Evolutionary conservation across 179 eudicot genomes (phyloP), one percentile per base, ranked within the genome.

Genomic region (Heliamphora pulchella): DNA sequence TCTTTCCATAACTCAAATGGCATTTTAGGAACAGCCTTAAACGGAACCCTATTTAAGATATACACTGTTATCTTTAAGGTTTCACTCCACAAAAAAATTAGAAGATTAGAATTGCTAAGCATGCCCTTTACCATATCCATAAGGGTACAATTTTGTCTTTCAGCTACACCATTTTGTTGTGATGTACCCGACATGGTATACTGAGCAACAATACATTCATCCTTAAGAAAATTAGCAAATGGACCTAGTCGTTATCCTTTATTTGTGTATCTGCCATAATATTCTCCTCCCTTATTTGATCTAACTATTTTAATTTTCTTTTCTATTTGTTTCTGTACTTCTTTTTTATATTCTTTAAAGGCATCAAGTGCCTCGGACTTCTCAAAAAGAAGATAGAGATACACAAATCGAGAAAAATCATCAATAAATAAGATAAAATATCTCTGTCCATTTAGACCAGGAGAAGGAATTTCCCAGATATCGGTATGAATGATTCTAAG

Each of bases 271-370:
- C 71, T 43, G 7, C 48, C 48, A 67, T 41, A 67, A 43, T 67
- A 39, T 43, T 67, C 7, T 4, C 48, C 46, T 39, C 48, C 46
- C 8, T 18, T 74, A 22, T 74, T 15, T 51, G 41, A 74, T 17
- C 63, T 74, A 15, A 74, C 46, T 9, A 54, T 74, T 54, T 74
- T 74, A 0, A 74, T 74, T 54, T 74, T 9, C 5, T 53, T 74
- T 51, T 74, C 47, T 9, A 1, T 39, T 67, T 67, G 48, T 67
- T 41, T 67, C 71, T 10, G 18, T 67, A 67, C 71, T 39, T 67
- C 43, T 51, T 46, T 43, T 14, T 51, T 73, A 53, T 17, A 73
- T 10, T 0, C 41, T 5, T 73, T 53, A 73, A 71, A 71, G 39
- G 43, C 75, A 71, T 71, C 59, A 2, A 71, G 14, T 71, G 10